Conservation (phyloP, 352 stramenopile species). For the Phytophthora hibernalis region DNA sequence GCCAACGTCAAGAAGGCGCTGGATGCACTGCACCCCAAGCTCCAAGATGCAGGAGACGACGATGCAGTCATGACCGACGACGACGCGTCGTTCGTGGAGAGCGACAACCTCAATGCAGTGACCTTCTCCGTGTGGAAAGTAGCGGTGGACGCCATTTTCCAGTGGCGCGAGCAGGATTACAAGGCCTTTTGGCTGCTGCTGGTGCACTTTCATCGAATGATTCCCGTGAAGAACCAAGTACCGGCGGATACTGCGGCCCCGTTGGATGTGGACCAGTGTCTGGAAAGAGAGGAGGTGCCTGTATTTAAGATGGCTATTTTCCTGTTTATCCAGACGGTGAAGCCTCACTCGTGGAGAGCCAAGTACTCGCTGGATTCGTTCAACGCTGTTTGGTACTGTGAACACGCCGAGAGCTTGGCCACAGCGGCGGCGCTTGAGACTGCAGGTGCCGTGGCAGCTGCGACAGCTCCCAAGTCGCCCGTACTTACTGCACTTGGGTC, state of each 20-base stretch:
- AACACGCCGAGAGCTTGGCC: constrained; percentile 62
- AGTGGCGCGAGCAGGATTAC: constrained; percentile 86
- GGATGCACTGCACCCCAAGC: constrained; percentile 60
- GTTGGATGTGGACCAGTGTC: constrained; percentile 65
- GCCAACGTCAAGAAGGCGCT: constrained; percentile 68
- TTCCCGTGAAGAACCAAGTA: constrained; percentile 47
- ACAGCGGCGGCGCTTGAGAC: constrained; percentile 43
- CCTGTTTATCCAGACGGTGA: constrained; percentile 83
- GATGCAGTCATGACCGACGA: constrained; percentile 57
- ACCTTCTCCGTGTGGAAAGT: constrained; percentile 74
- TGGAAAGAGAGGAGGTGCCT: constrained; percentile 58
- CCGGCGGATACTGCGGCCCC: constrained; percentile 21
- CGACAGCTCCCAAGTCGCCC: constrained; percentile 32
- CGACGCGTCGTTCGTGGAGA: constrained; percentile 51
- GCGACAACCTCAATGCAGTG: constrained; percentile 62
- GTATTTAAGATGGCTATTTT: constrained; percentile 84
- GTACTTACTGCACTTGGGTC: constrained; percentile 48
- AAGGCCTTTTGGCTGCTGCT: constrained; percentile 85
- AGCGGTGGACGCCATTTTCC: constrained; percentile 64
- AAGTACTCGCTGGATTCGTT: constrained; percentile 83
- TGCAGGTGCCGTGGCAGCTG: constrained; percentile 24
- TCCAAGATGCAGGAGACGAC: constrained; percentile 36
- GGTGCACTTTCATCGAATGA: constrained; percentile 79
- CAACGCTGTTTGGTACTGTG: constrained; percentile 83
- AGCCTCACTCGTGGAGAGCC: constrained; percentile 73